Evolutionary conservation across 305 asterid species (phyloP), one percentile per base, ranked within the genome.

Genomic region (Fraxinus latifolia): DNA sequence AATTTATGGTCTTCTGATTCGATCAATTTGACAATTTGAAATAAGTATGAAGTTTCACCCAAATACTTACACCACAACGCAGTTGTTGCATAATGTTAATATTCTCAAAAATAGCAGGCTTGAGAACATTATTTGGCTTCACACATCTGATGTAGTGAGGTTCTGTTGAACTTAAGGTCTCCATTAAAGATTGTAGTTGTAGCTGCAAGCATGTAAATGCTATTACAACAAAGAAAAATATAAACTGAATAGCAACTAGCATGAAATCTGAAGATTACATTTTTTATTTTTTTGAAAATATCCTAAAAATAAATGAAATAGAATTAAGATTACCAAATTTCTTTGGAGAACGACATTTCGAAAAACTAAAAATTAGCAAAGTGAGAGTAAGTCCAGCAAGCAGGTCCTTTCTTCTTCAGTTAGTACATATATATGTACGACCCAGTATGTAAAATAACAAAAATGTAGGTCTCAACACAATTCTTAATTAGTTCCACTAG

Each of bases 81-180:
- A 97, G 86, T 85, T 97, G 99, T 84, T 97, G 98, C 86, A 97
- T 97, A 78, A 97, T 87, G 82, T 95, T 97, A 82, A 87, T 76
- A 87, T 92, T 95, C 92, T 97, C 99, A 89, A 97, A 97, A 80
- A 95, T 93, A 79, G 93, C 93, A 84, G 99, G 99, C 92, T 93
- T 97, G 79, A 97, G 93, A 84, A 85, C 92, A 81, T 91, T 95
- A 89, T 97, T 97, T 53, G 99, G 99, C 87, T 97, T 97, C 82
- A 97, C 99, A 84, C 99, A 97, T 87, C 99, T 94, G 87, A 97
- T 97, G 88, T 97, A 95, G 90, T 97, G 97, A 86, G 99, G 99
- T 87, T 95, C 99, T 39, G 99, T 95, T 81, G 94, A 90, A 87
- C 70, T 95, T 84, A 97, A 90, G 65, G 97, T 97, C 82, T 97